Evolutionary conservation across 306 rosid genomes (phyloP), one percentile per base, ranked within the genome.

Genomic region (apple (Malus domestica)): DNA sequence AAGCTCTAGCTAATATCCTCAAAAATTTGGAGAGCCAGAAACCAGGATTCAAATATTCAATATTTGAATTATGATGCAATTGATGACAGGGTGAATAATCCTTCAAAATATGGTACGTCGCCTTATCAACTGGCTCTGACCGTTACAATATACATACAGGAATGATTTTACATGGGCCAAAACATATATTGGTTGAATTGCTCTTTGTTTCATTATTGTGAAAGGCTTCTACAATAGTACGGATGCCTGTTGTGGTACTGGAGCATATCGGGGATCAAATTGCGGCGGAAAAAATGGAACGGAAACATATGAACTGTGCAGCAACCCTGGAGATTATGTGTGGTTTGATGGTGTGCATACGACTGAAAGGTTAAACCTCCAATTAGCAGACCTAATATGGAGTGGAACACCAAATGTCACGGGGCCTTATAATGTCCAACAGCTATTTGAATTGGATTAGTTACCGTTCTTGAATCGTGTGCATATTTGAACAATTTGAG

Each of bases 41-140:
- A 51, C 57, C 70, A 71, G 96, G 89, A 78, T 84, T 89, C 67
- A 83, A 80, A 70, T 89, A 86, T 76, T 84, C 93, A 72, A 33
- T 51, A 18, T 10, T 65, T 8, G 51, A 87, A 66, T 32, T 87
- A 71, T 72, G 40, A 22, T 15, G 0, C 59, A 7, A 8, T 38
- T 10, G 10, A 11, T 23, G 81, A 85, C 27, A 15, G 72, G 16
- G 74, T 79, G 10, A 70, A 70, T 6, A 8, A 82, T 52, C 96
- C 91, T 78, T 78, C 80, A 52, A 88, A 84, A 73, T 88, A 85
- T 67, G 91, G 93, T 88, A 87, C 42, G 42, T 38, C 42, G 10
- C 42, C 42, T 38, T 38, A 7, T 38, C 42, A 38, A 38, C 42
- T 38, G 10, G 42, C 42, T 38, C 42, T 6, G 9, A 38, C 42